These are phyloP conservation scores for Aspergillus ochraceus DNA, from an alignment of 2,329 filamentous ascomycete genomes.

Conservation along the genomic window DNA sequence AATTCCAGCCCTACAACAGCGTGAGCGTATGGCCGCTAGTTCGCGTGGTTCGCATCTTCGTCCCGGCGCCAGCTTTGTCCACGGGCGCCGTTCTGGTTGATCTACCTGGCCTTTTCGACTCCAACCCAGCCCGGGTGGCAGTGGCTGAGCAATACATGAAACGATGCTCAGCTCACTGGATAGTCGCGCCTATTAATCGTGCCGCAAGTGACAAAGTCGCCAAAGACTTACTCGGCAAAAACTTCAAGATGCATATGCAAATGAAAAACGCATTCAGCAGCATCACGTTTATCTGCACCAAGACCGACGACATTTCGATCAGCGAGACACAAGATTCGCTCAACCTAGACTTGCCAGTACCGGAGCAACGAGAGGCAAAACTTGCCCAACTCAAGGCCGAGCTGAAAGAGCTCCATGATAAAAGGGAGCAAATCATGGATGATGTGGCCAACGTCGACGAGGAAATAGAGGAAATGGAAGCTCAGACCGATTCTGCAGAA, in stretches of 20 bases:
- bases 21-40: slow-evolving; percentile 41
- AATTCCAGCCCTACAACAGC: no score
- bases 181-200: slow-evolving; percentile 48
- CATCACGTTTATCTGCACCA: slow-evolving; percentile 63
- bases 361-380: slow-evolving; percentile 11
- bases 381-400: neutral
- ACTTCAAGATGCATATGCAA: slow-evolving; percentile 60
- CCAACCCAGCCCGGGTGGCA: slow-evolving; percentile 11
- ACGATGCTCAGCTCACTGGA: slow-evolving; percentile 13
- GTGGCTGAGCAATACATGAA: slow-evolving; percentile 14
- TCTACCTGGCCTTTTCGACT: slow-evolving; percentile 12
- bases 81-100: slow-evolving; percentile 14
- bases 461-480: neutral
- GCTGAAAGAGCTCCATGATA: neutral
- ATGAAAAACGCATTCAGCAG: slow-evolving; percentile 56
- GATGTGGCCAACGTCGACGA: neutral
- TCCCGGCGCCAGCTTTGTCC: slow-evolving; percentile 6
- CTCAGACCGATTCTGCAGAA: neutral
- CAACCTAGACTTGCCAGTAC: slow-evolving; percentile 27
- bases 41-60: slow-evolving; percentile 13
- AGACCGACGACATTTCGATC: slow-evolving; percentile 61
- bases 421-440: neutral
- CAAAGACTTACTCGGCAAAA: slow-evolving; percentile 56
- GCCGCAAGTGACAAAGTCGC: slow-evolving; percentile 62
- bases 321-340: slow-evolving; percentile 47